These are phyloP conservation scores for Sclerotinia trifoliorum DNA, from an alignment of 2,329 filamentous ascomycete genomes.

Conservation along the genomic window DNA sequence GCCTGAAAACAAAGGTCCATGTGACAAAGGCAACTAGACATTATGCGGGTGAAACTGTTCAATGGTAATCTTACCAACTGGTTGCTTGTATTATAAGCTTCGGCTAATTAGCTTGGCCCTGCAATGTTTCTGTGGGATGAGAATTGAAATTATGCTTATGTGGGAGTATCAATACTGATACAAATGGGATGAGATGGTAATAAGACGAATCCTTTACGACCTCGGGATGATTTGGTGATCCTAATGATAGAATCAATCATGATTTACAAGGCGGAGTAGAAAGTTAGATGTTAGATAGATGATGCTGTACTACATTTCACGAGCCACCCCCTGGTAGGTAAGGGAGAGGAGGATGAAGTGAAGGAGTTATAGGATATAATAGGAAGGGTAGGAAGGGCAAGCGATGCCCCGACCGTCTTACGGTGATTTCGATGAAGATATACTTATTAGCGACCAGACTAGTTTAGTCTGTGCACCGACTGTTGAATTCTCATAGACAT, in stretches of 20 bases:
- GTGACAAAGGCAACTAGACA: not conserved
- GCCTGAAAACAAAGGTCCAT: not conserved
- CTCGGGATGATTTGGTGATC: not conserved
- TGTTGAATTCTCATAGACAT: not conserved
- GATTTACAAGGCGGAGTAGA: not conserved
- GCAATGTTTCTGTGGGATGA: not conserved
- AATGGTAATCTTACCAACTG: not conserved
- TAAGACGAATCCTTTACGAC: not conserved
- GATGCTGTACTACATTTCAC: not conserved
- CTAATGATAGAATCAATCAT: not conserved
- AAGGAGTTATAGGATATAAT: no score
- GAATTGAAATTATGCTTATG: constrained; percentile 5
- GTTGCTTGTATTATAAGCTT: constrained; percentile 11
- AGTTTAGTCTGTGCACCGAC: no score
- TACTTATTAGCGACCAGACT: no score
- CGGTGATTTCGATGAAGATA: no score
- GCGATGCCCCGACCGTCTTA: no score
- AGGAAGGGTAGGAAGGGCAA: not conserved
- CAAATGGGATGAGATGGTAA: not conserved
- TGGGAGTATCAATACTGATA: constrained; percentile 1
- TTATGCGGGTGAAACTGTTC: not conserved
- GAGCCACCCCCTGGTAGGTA: no score
- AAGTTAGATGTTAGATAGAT: not conserved
- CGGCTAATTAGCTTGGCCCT: not conserved
- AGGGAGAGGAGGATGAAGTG: no score